These are phyloP conservation scores for Graphilbum ipis-grandicollis DNA, from an alignment of 2,329 filamentous ascomycete species.

Conservation along the genomic window DNA sequence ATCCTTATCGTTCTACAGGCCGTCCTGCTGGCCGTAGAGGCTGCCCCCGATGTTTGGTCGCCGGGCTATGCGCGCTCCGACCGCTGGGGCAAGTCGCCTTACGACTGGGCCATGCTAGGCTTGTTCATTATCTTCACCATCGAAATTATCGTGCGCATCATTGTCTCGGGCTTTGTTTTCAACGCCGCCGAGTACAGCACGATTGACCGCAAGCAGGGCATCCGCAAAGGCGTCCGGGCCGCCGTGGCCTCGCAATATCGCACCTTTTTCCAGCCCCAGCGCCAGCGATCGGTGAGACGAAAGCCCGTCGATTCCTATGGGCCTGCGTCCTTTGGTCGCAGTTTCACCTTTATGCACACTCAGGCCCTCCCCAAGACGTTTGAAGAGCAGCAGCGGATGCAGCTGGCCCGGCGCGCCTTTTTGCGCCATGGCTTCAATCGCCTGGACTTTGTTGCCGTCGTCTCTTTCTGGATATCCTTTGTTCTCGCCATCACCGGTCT, in stretches of 20 bases:
- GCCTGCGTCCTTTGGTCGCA: conserved; percentile 53
- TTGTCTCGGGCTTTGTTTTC: conserved; percentile 84
- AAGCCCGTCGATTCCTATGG: conserved; percentile 24
- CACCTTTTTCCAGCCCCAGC: conserved; percentile 65
- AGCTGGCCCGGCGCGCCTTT: conserved; percentile 81
- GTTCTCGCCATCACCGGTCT: conserved; percentile 50
- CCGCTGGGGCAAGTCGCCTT: conserved; percentile 48
- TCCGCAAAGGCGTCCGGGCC: conserved; percentile 55
- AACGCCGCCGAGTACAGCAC: conserved; percentile 89
- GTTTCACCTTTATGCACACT: conserved; percentile 60
- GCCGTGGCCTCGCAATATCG: conserved; percentile 62
- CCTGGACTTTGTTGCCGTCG: conserved; percentile 81
- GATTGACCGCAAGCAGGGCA: conserved; percentile 59
- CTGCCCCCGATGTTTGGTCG: conserved; percentile 52
- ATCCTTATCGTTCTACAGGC: conserved; percentile 78
- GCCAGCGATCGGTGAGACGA: conserved; percentile 48
- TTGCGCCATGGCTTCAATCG: conserved; percentile 91
- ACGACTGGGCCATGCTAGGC: conserved; percentile 65
- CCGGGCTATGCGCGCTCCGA: conserved; percentile 40
- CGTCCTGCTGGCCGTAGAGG: conserved; percentile 72
- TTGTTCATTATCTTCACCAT: conserved; percentile 84
- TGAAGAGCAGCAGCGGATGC: conserved; percentile 64
- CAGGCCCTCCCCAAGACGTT: conserved; percentile 41
- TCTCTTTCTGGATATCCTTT: conserved; percentile 92
- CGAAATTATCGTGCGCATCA: conserved; percentile 65